Percentiles rank a stretch among this genome's conserved stretches.
These are phyloP conservation scores for Corniculantispora saksenae DNA, from an alignment of 2,329 filamentous ascomycete genomes.

Conservation along the genomic window DNA sequence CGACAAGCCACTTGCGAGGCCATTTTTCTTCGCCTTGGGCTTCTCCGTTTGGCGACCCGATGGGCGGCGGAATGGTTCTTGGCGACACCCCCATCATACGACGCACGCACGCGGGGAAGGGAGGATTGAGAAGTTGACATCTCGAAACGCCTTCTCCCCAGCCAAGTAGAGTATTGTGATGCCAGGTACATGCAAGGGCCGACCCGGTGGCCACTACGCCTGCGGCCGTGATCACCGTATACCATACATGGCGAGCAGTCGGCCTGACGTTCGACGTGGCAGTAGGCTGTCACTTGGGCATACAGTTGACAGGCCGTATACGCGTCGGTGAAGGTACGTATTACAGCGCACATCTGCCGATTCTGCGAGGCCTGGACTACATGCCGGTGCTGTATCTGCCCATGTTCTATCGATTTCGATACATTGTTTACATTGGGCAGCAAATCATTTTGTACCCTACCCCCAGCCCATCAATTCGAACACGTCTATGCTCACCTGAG, in stretches of 20 bases:
- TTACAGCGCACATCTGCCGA: not conserved
- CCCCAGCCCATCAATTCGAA: not conserved
- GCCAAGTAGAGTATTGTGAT: slow-evolving; percentile 2
- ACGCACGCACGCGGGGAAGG: slow-evolving; percentile 1
- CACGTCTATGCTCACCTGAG: slow-evolving; percentile 14
- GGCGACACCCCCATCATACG: slow-evolving; percentile 8
- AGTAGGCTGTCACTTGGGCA: not conserved
- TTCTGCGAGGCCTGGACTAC: not conserved
- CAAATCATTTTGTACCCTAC: not conserved
- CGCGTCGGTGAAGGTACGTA: not conserved
- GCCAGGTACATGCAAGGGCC: slow-evolving; percentile 16
- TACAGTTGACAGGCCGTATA: not conserved
- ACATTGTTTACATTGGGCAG: slow-evolving; percentile 3
- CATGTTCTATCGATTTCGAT: not conserved
- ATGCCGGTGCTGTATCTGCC: not conserved
- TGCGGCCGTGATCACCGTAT: slow-evolving; percentile 2
- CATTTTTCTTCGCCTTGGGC: not conserved
- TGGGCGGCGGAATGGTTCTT: not conserved
- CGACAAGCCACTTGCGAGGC: slow-evolving; percentile 1
- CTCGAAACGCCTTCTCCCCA: not conserved
- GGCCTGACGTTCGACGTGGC: slow-evolving; percentile 17
- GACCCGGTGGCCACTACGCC: slow-evolving; percentile 11
- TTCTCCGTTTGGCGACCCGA: not conserved
- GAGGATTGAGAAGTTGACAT: not conserved
- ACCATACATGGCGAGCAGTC: not conserved